Base-by-base conservation (phyloP, 164 flowering plant genomes). In the Aristolochia californica region DNA sequence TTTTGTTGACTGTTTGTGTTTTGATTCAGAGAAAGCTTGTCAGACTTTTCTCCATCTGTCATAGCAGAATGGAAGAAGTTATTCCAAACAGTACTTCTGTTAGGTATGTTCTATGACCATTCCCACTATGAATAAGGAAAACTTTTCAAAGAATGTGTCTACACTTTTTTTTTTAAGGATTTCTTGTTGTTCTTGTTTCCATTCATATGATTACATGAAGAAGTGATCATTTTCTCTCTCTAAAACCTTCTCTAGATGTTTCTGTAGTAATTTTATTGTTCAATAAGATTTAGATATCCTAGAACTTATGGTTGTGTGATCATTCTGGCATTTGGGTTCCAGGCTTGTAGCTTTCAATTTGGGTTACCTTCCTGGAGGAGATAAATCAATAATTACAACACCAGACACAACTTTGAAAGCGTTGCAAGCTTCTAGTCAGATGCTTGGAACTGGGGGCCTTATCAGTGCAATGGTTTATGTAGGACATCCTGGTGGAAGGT, bases 291-390 rank as follows among this genome's bases (percentile, higher is more conserved):
- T 12, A 34, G 40, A 34, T 34, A 34, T 34, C 10, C 25, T 23
- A 17, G 59, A 44, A 63, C 23, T 62, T 26, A 25, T 53, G 17
- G 55, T 28, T 27, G n/a, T n/a, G n/a, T n/a, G n/a, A n/a, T n/a
- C n/a, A n/a, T 21, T 24, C 4, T 56, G 5, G 66, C 45, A 21
- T 49, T 48, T 18, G 5, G 13, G 47, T 57, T 61, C n/a, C 65
- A 91, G 98, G 82, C 84, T 93, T 66, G 81, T 93, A 48, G 95
- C 89, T 11, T 89, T 93, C 85, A 93, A 93, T 70, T 72, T 93
- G 76, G 98, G 98, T 11, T 93, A 87, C 72, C 97, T 93, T 77
- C 98, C 98, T 11, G 95, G 98, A 62, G 88, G 97, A 58, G 78
- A 87, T 68, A 93, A 89, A 67, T 56, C 75, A 28, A 62, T 85